phyloP scores from a whole-genome alignment of 192 early-diverging fungal species.

The Backusella circina region DNA sequence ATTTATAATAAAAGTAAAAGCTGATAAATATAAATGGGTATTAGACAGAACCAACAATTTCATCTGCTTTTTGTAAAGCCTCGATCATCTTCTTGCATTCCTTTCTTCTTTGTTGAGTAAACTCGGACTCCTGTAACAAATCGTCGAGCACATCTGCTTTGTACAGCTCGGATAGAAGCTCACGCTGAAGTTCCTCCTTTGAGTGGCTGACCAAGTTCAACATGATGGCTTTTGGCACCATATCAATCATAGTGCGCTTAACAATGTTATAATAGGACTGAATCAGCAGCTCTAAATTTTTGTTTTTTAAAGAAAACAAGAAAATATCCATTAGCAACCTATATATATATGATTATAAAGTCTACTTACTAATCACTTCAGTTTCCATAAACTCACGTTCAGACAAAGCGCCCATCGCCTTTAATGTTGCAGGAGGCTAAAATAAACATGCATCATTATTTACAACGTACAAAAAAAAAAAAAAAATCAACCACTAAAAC shows the following conservation, averaged over 20 bases:
- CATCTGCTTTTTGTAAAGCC: slow-evolving; percentile 12
- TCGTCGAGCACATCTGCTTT: slow-evolving; percentile 95
- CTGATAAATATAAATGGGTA: neutral
- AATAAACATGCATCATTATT: neutral
- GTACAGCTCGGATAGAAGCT: slow-evolving; percentile 94
- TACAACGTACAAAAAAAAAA: neutral
- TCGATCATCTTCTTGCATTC: slow-evolving; percentile 99
- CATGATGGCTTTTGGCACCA: slow-evolving; percentile 99
- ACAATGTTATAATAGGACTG: slow-evolving; percentile 99
- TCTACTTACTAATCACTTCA: slow-evolving; percentile 91
- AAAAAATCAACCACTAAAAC: neutral
- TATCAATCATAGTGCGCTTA: slow-evolving; percentile 94
- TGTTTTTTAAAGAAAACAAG: neutral
- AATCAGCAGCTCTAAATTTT: slow-evolving; percentile 79
- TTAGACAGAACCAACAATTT: slow-evolving; percentile 15
- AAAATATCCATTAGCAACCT: neutral
- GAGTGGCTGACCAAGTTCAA: slow-evolving; percentile 88
- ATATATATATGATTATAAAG: neutral
- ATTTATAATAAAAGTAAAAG: neutral
- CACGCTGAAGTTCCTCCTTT: slow-evolving; percentile 94
- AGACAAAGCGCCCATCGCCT: slow-evolving; percentile 91
- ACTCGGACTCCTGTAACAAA: slow-evolving; percentile 93
- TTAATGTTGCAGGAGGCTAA: slow-evolving; percentile 86
- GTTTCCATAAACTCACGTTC: slow-evolving; percentile 98
- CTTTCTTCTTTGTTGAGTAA: slow-evolving; percentile 82